Evolutionary conservation across 192 early-diverging fungal species (phyloP), one percentile per base, ranked within the genome.

Genomic region (Rhizophagus prolifer): DNA sequence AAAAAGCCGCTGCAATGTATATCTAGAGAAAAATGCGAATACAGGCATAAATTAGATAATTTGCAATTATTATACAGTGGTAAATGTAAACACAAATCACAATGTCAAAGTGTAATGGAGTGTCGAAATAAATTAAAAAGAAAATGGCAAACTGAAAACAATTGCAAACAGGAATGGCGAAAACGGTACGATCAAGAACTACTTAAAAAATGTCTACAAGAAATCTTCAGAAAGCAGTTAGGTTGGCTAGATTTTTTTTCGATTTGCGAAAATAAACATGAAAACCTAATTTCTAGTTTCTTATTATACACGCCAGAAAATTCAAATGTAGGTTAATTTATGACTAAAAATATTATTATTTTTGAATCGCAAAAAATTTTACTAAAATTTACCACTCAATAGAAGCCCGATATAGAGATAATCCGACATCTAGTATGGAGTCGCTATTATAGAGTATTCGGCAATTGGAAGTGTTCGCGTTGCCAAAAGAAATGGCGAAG

Each of bases 401-500:
- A 44, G 41, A 21, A 19, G 19, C 50, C 50, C 14, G 16, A 19
- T 7, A 6, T 54, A 6, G 69, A 71, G 25, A 30, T 71, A 6
- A 71, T 71, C 4, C 44, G 44, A 1, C 69, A 71, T 5, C 47
- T 71, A 71, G 25, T 21, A 54, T 71, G 47, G 41, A 30, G 58
- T 9, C 23, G 44, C 9, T 10, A 60, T 36, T 62, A 74, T n/a
- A 34, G 72, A 38, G 72, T 74, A 23, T 62, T 74, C 14, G 59
- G 59, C 8, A 13, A 38, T 25, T 74, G 72, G 72, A 25, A 74
- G 60, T 74, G 72, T 16, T 16, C 9, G 19, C 8, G n/a, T 41
- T 74, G 36, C 16, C 4, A 14, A 14, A 61, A 62, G 14, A 23
- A n/a, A 41, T 74, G 72, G 72, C 6, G 9, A 9, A 74, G 72